A percentile compares a stretch with the other conserved stretches of the same genome.
Conservation (phyloP, 164 flowering plant species). For the Litsea cubeba region DNA sequence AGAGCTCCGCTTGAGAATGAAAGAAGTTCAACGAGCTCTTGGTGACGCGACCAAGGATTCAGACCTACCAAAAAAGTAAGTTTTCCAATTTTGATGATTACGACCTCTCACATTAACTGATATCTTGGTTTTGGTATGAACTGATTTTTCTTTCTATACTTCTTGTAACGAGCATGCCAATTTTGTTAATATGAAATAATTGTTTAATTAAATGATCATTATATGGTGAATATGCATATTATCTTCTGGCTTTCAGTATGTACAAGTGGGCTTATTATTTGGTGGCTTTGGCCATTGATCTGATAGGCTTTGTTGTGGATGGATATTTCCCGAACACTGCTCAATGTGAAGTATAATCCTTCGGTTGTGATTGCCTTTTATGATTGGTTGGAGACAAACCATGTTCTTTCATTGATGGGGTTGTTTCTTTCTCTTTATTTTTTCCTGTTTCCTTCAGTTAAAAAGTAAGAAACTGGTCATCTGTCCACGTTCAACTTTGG, state of each 20-base stretch:
- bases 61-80: slow-evolving; percentile 61
- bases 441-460: too few relatives aligned
- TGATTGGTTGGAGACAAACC: neutral
- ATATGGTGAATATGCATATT: neutral
- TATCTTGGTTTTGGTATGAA: neutral
- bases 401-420: neutral
- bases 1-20: slow-evolving; percentile 66
- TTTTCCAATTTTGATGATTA: neutral
- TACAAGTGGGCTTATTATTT: neutral
- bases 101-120: neutral
- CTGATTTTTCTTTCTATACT: too few relatives aligned
- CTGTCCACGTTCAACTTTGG: neutral
- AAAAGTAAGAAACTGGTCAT: too few relatives aligned
- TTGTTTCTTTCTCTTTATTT: too few relatives aligned
- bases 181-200: too few relatives aligned
- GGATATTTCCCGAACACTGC: neutral
- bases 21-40: slow-evolving; percentile 65
- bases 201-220: neutral
- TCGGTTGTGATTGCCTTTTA: neutral
- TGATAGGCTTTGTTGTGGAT: neutral
- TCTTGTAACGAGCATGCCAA: too few relatives aligned
- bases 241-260: neutral
- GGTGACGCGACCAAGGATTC: slow-evolving; percentile 78
- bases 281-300: neutral
- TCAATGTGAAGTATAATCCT: neutral